Evolutionary conservation across 352 stramenopile species (phyloP).

Genomic region (Pythium periplocum): DNA sequence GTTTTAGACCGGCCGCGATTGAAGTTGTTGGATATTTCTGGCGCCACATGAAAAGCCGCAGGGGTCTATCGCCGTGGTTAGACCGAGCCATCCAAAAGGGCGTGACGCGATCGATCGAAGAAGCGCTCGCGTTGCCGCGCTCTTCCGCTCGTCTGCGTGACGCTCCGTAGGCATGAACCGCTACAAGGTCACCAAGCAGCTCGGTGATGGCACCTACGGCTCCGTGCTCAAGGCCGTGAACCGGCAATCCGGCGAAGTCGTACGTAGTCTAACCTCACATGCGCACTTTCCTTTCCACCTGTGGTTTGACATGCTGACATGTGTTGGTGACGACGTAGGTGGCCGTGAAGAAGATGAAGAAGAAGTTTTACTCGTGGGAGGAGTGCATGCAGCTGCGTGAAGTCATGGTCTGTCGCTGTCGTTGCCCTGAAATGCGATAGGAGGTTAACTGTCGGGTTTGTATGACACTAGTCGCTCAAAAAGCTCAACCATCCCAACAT

Average conservation of each 20-base stretch:
- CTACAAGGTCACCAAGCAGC: constrained; percentile 94
- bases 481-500: constrained; percentile 97
- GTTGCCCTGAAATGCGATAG: not conserved
- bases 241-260: constrained; percentile 89
- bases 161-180: constrained; percentile 68
- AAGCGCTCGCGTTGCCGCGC: no score
- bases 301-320: no score
- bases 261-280: constrained; percentile 22
- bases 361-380: constrained; percentile 95
- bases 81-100: no score
- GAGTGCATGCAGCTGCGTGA: constrained; percentile 97
- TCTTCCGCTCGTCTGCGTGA: not conserved
- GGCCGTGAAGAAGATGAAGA: constrained; percentile 98
- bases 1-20: no score
- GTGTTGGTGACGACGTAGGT: constrained; percentile 38
- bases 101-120: no score
- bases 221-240: constrained; percentile 95
- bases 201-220: constrained; percentile 95
- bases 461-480: constrained; percentile 73
- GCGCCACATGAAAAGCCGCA: no score
- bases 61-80: no score
- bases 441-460: not conserved
- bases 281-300: not conserved
- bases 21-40: no score
- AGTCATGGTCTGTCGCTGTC: constrained; percentile 76